Percentiles rank a stretch among this genome's conserved stretches.
These are phyloP conservation scores for Cryomyces minteri DNA, from an alignment of 495 filamentous ascomycete genomes.

Conservation along the genomic window DNA sequence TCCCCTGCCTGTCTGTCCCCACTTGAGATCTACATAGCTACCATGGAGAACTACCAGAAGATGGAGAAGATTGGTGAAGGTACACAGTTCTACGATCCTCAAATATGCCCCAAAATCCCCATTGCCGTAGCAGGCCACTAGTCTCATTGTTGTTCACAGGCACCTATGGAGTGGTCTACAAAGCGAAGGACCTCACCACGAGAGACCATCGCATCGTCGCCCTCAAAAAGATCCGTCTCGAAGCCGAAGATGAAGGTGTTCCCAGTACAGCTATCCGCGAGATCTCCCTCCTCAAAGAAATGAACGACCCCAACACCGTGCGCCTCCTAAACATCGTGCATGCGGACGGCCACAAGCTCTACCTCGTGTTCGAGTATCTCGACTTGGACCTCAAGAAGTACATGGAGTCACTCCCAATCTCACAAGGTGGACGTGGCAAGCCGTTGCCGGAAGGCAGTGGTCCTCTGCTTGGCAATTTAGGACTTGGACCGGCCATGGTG, in stretches of 20 bases:
- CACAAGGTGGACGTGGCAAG: constrained; percentile 78
- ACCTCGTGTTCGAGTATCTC: constrained; percentile 98
- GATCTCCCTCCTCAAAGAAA: constrained; percentile 97
- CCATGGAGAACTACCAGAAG: constrained; percentile 99
- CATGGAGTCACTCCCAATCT: constrained; percentile 91
- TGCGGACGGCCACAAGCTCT: constrained; percentile 90
- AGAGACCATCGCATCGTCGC: constrained; percentile 73
- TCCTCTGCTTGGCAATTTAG: constrained; percentile 45
- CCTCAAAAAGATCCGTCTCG: constrained; percentile 97
- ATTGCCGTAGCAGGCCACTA: not conserved
- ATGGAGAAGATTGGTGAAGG: constrained; percentile 99
- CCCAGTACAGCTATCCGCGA: constrained; percentile 97
- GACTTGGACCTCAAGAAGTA: constrained; percentile 98
- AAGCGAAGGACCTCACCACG: constrained; percentile 88
- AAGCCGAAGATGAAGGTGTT: constrained; percentile 87
- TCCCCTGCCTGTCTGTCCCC: too few species aligned
- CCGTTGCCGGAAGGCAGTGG: constrained; percentile 64
- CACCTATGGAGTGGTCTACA: constrained; percentile 56
- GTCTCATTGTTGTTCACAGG: constrained; percentile 7
- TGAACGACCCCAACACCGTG: constrained; percentile 96
- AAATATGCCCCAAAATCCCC: not conserved
- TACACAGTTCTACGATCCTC: constrained; percentile 16
- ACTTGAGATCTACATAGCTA: too few species aligned
- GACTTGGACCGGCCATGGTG: constrained; percentile 77
- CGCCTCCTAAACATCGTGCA: constrained; percentile 97